Evolutionary conservation across 2,329 filamentous ascomycete species (phyloP), one percentile per base, ranked within the genome.

Genomic region (Fusarium haematococcum): DNA sequence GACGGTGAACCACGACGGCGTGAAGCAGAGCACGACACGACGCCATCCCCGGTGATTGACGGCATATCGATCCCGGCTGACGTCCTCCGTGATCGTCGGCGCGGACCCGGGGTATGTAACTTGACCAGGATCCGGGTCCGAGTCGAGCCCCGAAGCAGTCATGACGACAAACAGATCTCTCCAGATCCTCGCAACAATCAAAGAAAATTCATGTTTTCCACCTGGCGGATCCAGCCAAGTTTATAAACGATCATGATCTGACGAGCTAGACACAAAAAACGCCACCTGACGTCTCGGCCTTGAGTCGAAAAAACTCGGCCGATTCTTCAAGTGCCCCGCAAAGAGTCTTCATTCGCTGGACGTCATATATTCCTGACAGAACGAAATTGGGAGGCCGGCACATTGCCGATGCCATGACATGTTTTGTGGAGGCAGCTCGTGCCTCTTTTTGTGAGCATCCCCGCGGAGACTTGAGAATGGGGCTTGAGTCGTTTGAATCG

Each of bases 1-100:
- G 25, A 86, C 84, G 0, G 84, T 81, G 77, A 89, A 79, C 77
- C 74, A 78, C 16, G 73, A 57, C 11, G 73, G 67, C 5, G 59
- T 65, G 16, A 76, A 66, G 32, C 69, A 52, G 54, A 69, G 52
- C 6, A 69, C 67, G 6, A 74, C 59, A 32, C 70, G 64, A 14
- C 70, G 70, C 73, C 73, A 75, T 61, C 73, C 69, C 52, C 52
- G 43, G 20, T 25, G 57, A 43, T 69, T 63, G 7, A n/a, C 14
- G 4, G 20, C 20, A 2, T 58, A 41, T 14, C 63, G 52, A 2
- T 18, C 14, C 14, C 35, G 35, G 35, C 6, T 37, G 35, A 18
- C 14, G 20, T 65, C 61, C 37, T 65, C 57, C 5, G 39, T n/a
- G 13, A 56, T 60, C 10, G 50, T 45, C n/a, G 57, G 27, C 6